Percentiles rank a stretch among this genome's conserved stretches.
phyloP scores from a whole-genome alignment of 208 protist genomes.

The Leishmania tropica region DNA sequence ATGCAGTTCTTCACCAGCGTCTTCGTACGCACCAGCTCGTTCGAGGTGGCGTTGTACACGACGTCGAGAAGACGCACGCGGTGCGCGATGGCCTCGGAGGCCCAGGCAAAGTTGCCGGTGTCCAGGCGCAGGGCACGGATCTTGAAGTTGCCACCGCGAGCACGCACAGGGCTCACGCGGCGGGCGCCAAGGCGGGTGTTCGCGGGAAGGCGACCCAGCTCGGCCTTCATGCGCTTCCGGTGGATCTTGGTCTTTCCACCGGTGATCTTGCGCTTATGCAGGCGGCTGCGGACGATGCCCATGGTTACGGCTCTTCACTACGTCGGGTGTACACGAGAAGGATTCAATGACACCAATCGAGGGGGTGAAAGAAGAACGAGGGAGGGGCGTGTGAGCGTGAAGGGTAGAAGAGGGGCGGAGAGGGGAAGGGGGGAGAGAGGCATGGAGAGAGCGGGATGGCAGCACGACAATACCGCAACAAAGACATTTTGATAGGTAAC shows the following conservation, averaged over 20 bases:
- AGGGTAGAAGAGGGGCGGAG: no score
- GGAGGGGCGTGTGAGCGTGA: no score
- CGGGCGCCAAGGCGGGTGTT: conserved; percentile 96
- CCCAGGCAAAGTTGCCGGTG: conserved; percentile 99
- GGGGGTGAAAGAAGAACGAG: not conserved
- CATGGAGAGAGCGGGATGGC: not conserved
- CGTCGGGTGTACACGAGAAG: not conserved
- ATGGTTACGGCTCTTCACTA: conserved; percentile 56
- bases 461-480: not conserved
- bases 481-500: not conserved
- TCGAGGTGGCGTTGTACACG: conserved; percentile 99
- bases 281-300: conserved; percentile 97
- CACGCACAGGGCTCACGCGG: conserved; percentile 95
- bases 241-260: conserved; percentile 95
- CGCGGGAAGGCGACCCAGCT: conserved; percentile 96
- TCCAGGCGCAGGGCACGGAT: conserved; percentile 98
- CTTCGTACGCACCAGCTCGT: conserved; percentile 99
- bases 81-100: conserved; percentile 84
- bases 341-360: not conserved
- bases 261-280: conserved; percentile 98
- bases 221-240: conserved; percentile 96
- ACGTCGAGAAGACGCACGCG: conserved; percentile 98
- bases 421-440: not conserved
- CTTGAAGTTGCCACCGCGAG: conserved; percentile 98
- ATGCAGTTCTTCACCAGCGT: conserved; percentile 99